Base-by-base conservation (phyloP, 768 basidiomycete genomes). In the Sporobolomyces roseus region DNA sequence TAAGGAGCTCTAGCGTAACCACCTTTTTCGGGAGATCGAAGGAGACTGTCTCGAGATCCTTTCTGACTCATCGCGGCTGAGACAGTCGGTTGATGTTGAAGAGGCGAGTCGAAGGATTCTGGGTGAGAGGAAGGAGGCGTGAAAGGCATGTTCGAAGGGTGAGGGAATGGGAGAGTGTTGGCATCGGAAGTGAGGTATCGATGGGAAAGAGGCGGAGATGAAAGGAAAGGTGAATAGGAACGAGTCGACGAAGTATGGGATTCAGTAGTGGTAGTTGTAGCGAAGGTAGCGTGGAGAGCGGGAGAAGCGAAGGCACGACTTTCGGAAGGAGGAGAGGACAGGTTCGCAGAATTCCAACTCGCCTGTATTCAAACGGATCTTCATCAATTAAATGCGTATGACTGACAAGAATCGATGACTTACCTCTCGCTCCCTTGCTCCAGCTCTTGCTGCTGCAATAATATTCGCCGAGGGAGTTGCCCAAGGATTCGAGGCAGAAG, bases 321-420 rank as follows among this genome's bases (percentile, higher is more conserved):
- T 32, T 60, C 58, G 8, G 58, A 48, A 2, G 5, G 29, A 45
- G n/a, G n/a, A n/a, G n/a, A n/a, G n/a, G n/a, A n/a, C n/a, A n/a
- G n/a, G n/a, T n/a, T n/a, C n/a, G n/a, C 45, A 25, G 69, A 46
- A 25, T 27, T 43, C 67, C 67, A 69, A 51, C 67, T 69, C 30
- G 67, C 35, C 67, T 69, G 49, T 29, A 17, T 9, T 41, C 38
- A 41, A 9, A 41, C 38, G n/a, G n/a, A n/a, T n/a, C n/a, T n/a
- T n/a, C n/a, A 41, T 9, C 17, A 41, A 41, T 9, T 9, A 41
- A 17, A 9, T 7, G 13, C 21, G 13, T 29, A 0, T 8, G 30
- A 32, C 21, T 23, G 30, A 13, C 13, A 6, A 27, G n/a, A 29
- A 16, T 35, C 3, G 7, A n/a, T 13, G 1, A 61, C 55, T 33